Conservation (phyloP, 2,329 filamentous ascomycete species). For the Trichophyton simii region DNA sequence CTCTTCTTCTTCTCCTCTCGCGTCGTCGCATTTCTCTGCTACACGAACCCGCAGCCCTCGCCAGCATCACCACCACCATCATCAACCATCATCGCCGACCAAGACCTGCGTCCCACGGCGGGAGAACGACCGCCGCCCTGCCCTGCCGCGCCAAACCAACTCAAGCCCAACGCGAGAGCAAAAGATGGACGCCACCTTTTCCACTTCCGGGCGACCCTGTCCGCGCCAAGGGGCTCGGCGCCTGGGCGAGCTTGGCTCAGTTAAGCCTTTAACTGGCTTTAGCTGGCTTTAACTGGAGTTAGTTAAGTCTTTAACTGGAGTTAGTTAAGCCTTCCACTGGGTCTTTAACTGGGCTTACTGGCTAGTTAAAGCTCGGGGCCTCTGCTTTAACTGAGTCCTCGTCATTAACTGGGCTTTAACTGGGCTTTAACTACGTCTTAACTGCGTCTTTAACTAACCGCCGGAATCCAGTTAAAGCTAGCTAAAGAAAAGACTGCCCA, state of each 20-base stretch:
- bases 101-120: too few species aligned
- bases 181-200: not conserved
- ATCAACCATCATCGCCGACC: not conserved
- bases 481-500: not conserved
- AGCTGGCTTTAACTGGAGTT: not conserved
- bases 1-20: not conserved
- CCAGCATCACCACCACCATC: not conserved
- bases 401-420: not conserved
- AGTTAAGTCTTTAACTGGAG: not conserved
- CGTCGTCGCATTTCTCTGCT: too few species aligned
- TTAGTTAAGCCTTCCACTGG: not conserved
- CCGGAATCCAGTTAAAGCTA: not conserved
- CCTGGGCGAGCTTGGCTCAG: not conserved
- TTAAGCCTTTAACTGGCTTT: not conserved
- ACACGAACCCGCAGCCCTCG: not conserved
- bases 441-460: too few species aligned
- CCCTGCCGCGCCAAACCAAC: not conserved
- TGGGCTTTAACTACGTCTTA: too few species aligned
- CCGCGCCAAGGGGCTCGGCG: not conserved
- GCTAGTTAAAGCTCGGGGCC: too few species aligned
- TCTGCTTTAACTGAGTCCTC: not conserved
- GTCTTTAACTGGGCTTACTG: too few species aligned
- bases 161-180: not conserved
- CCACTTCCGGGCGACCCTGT: slow-evolving; percentile 1
- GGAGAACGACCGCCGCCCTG: not conserved